Evolutionary conservation across 1,284 basidiomycete genomes (phyloP).

Genomic region (Tylopilus sp.): DNA sequence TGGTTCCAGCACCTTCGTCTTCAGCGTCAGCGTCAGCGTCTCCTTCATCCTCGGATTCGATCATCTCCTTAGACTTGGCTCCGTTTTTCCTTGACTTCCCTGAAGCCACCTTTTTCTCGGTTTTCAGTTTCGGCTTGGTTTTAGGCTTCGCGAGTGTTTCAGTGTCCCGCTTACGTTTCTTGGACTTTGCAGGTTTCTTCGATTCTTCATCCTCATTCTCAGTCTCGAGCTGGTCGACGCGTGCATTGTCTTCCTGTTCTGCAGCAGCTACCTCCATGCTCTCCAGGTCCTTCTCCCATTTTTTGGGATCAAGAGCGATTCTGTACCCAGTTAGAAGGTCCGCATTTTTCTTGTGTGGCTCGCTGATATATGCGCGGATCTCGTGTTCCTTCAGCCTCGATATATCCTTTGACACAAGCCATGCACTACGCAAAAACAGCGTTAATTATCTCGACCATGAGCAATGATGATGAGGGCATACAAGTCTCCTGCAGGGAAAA

Average conservation of each 20-base stretch:
- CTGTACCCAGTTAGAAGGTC: constrained; percentile 80
- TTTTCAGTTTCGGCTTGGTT: constrained; percentile 36
- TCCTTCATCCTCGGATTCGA: constrained; percentile 66
- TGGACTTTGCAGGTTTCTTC: constrained; percentile 51
- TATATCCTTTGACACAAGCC: constrained; percentile 82
- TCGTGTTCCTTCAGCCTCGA: constrained; percentile 75
- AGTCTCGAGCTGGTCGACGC: constrained; percentile 65
- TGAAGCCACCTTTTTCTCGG: constrained; percentile 36
- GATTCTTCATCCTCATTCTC: constrained; percentile 44
- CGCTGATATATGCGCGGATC: constrained; percentile 79
- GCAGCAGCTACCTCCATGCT: constrained; percentile 42
- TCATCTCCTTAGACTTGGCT: constrained; percentile 57
- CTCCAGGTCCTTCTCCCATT: constrained; percentile 67
- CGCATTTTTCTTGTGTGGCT: constrained; percentile 69
- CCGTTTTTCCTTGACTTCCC: constrained; percentile 54
- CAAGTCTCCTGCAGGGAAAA: constrained; percentile 92
- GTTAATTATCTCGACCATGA: constrained; percentile 14
- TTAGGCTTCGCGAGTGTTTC: constrained; percentile 42
- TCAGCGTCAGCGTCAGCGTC: constrained; percentile 44
- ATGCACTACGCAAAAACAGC: constrained; percentile 55
- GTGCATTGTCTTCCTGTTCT: constrained; percentile 60
- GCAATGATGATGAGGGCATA: constrained; percentile 44
- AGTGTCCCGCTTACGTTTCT: constrained; percentile 60
- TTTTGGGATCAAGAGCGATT: constrained; percentile 75
- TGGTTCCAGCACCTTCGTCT: constrained; percentile 48